A percentile compares a stretch with the other conserved stretches of the same genome.
These are phyloP conservation scores for Silene noctiflora DNA, from an alignment of 179 eudicot species.

Conservation along the genomic window DNA sequence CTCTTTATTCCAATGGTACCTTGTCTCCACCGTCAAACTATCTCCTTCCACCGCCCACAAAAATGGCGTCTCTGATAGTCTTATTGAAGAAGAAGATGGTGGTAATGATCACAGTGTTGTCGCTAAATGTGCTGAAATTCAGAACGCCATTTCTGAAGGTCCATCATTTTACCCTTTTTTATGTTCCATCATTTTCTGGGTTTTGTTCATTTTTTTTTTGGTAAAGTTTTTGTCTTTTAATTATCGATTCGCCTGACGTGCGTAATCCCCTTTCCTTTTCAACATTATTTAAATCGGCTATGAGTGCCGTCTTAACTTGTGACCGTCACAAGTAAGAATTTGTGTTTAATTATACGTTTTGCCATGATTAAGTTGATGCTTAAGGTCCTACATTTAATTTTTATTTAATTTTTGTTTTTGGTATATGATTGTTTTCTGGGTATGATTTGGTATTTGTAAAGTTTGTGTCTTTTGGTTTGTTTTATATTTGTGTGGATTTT, in stretches of 20 bases:
- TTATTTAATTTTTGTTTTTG: neutral
- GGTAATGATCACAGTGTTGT: conserved; percentile 45
- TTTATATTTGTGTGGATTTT: neutral
- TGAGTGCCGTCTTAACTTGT: too few relatives aligned
- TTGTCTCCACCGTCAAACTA: conserved; percentile 58
- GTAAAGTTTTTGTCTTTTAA: neutral
- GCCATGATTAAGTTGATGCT: too few relatives aligned
- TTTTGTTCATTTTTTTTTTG: neutral
- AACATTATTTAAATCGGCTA: too few relatives aligned
- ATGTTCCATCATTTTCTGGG: neutral
- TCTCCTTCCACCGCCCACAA: conserved; percentile 24
- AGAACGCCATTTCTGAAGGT: conserved; percentile 77
- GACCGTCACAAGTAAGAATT: too few relatives aligned
- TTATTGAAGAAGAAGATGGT: conserved; percentile 78
- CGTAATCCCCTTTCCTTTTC: too few relatives aligned
- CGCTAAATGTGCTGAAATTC: conserved; percentile 69
- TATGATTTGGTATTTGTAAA: neutral
- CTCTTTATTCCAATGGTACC: conserved; percentile 61
- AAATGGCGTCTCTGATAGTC: conserved; percentile 38
- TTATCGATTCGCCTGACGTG: neutral
- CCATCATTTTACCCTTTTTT: neutral
- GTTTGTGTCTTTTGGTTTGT: neutral
- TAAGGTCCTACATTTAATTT: neutral
- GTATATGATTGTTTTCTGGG: neutral
- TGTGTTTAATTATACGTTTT: too few relatives aligned